Conservation (phyloP, 257 asterid genomes). For the Solanum clarkiae region DNA sequence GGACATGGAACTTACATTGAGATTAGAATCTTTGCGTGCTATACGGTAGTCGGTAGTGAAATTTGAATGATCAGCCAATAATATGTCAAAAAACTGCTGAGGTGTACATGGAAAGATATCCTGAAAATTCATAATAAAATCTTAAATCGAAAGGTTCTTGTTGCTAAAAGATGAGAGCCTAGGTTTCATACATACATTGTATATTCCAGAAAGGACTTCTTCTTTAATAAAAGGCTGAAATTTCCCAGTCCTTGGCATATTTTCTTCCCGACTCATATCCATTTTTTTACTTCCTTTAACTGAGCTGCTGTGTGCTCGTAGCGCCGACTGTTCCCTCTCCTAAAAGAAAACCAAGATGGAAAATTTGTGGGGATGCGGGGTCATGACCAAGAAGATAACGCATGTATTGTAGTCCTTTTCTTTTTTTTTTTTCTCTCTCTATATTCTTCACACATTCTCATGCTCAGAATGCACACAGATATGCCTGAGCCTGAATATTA, state of each 20-base stretch:
- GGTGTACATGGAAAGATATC: constrained; percentile 80
- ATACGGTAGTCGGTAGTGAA: constrained; percentile 64
- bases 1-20: constrained; percentile 37
- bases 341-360: constrained; percentile 10
- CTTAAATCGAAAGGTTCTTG: not conserved
- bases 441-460: not conserved
- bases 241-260: constrained; percentile 22
- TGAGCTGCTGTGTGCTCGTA: constrained; percentile 63
- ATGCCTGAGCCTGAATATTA: not conserved
- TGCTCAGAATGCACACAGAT: not conserved
- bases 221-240: constrained; percentile 77
- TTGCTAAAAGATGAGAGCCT: not conserved
- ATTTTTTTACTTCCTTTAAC: constrained; percentile 26
- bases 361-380: not conserved
- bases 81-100: constrained; percentile 65
- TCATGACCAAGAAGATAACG: not conserved
- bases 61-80: constrained; percentile 68
- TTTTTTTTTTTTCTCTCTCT: not conserved
- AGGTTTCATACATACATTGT: constrained; percentile 31
- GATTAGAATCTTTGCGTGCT: constrained; percentile 65
- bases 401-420: not conserved
- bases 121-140: constrained; percentile 25
- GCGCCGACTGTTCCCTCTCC: constrained; percentile 77
- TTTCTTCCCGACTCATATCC: constrained; percentile 35
- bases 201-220: constrained; percentile 64